Conservation (phyloP, 768 basidiomycete species). For the Boletus reticuloceps region DNA sequence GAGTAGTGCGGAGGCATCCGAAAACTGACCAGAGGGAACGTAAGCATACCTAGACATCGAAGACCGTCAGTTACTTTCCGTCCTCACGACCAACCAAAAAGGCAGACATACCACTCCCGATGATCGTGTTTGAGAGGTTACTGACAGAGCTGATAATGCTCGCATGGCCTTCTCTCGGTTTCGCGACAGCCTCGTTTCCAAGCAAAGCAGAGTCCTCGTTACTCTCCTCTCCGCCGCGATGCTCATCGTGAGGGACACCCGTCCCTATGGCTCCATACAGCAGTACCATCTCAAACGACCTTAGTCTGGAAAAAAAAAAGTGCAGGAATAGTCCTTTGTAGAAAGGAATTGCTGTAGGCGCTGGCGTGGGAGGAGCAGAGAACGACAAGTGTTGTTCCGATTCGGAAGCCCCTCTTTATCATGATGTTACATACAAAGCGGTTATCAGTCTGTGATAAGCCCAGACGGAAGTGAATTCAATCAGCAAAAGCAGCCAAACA, state of each 20-base stretch:
- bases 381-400: too few relatives aligned
- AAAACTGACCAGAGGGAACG: slow-evolving; percentile 70
- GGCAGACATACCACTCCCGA: slow-evolving; percentile 72
- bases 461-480: too few relatives aligned
- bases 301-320: slow-evolving; percentile 3
- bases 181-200: slow-evolving; percentile 33
- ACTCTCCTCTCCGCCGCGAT: slow-evolving; percentile 24
- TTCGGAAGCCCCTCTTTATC: too few relatives aligned
- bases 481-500: too few relatives aligned
- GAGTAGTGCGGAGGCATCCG: neutral
- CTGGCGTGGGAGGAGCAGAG: neutral
- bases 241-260: slow-evolving; percentile 24
- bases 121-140: slow-evolving; percentile 86
- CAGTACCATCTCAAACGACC: slow-evolving; percentile 61
- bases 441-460: too few relatives aligned
- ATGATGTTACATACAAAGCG: too few relatives aligned
- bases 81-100: neutral
- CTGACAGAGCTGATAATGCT: slow-evolving; percentile 66
- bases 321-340: too few relatives aligned
- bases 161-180: slow-evolving; percentile 61
- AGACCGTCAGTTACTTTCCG: neutral
- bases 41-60: slow-evolving; percentile 68
- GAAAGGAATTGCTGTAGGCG: too few relatives aligned
- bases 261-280: slow-evolving; percentile 59
- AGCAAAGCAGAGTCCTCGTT: slow-evolving; percentile 61